Conservation (phyloP, 2,329 filamentous ascomycete species). For the Akanthomyces muscarius region DNA sequence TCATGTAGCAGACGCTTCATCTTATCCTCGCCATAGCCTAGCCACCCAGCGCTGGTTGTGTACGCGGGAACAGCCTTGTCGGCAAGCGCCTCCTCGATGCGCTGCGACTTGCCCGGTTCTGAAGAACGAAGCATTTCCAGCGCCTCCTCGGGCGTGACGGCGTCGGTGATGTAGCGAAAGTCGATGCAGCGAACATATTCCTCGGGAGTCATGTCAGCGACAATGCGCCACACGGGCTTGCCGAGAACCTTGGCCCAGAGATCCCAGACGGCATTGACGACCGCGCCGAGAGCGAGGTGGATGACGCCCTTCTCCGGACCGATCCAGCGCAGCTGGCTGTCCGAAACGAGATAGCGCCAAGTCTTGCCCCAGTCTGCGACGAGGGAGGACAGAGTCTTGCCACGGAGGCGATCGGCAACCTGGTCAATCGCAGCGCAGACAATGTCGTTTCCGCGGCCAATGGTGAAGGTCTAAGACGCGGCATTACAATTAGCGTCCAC, state of each 20-base stretch:
- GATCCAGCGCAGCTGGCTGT: slow-evolving; percentile 90
- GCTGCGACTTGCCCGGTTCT: slow-evolving; percentile 63
- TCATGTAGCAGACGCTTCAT: slow-evolving; percentile 71
- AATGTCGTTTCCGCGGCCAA: slow-evolving; percentile 86
- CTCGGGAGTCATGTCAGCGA: slow-evolving; percentile 85
- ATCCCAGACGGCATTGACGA: slow-evolving; percentile 91
- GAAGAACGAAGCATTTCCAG: slow-evolving; percentile 63
- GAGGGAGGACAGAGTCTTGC: slow-evolving; percentile 71
- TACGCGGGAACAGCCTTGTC: slow-evolving; percentile 81
- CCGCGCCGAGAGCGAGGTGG: slow-evolving; percentile 82
- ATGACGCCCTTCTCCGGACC: slow-evolving; percentile 93
- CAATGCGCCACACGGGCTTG: slow-evolving; percentile 87
- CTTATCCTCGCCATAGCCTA: slow-evolving; percentile 87
- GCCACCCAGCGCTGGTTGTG: slow-evolving; percentile 85
- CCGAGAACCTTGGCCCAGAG: slow-evolving; percentile 84
- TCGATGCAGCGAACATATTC: slow-evolving; percentile 86
- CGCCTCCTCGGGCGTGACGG: slow-evolving; percentile 82
- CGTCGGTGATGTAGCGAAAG: slow-evolving; percentile 92
- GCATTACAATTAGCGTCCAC: neutral
- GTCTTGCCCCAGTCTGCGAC: slow-evolving; percentile 80
- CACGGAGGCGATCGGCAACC: slow-evolving; percentile 70
- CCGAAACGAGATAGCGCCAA: slow-evolving; percentile 87
- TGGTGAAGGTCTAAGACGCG: slow-evolving; percentile 58
- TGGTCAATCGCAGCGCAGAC: slow-evolving; percentile 81
- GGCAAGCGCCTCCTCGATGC: slow-evolving; percentile 69